These are phyloP conservation scores for Penicillium freii DNA, from an alignment of 2,329 filamentous ascomycete species.

Conservation along the genomic window DNA sequence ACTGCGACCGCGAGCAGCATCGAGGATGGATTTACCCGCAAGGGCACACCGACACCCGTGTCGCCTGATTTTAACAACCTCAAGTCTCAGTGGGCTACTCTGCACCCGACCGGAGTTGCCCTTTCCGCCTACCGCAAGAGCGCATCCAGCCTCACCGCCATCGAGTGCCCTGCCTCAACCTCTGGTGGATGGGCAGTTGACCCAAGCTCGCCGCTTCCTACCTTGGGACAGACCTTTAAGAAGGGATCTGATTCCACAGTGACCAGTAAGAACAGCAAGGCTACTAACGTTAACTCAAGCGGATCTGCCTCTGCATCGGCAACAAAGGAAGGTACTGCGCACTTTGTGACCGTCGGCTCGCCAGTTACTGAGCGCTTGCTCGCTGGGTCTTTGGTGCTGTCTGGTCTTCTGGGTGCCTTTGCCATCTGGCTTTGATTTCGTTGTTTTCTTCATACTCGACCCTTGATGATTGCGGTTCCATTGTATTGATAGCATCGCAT, in stretches of 20 bases:
- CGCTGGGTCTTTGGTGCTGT: constrained; percentile 21
- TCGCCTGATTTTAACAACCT: constrained; percentile 77
- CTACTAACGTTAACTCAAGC: constrained; percentile 7
- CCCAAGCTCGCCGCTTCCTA: constrained; percentile 67
- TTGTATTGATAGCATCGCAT: constrained; percentile 21
- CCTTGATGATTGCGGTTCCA: background rate
- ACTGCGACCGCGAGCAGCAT: constrained; percentile 55
- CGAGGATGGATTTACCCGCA: constrained; percentile 65
- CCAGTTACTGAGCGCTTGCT: constrained; percentile 19
- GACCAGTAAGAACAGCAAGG: constrained; percentile 10
- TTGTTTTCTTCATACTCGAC: background rate
- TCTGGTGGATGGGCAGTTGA: constrained; percentile 69
- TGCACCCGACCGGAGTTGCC: constrained; percentile 67
- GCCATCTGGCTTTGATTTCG: constrained; percentile 25
- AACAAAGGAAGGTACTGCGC: constrained; percentile 4
- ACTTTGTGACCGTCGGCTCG: constrained; percentile 10
- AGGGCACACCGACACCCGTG: constrained; percentile 71
- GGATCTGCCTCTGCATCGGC: constrained; percentile 1
- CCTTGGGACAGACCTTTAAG: constrained; percentile 56
- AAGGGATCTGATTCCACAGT: constrained; percentile 12
- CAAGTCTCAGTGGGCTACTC: constrained; percentile 70
- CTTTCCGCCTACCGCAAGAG: constrained; percentile 64
- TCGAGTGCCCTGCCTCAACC: constrained; percentile 69
- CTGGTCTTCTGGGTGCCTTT: constrained; percentile 19
- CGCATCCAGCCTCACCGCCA: constrained; percentile 56